Evolutionary conservation across 106 monocot genomes (phyloP).

Genomic region (Alisma plantagoaquatica): DNA sequence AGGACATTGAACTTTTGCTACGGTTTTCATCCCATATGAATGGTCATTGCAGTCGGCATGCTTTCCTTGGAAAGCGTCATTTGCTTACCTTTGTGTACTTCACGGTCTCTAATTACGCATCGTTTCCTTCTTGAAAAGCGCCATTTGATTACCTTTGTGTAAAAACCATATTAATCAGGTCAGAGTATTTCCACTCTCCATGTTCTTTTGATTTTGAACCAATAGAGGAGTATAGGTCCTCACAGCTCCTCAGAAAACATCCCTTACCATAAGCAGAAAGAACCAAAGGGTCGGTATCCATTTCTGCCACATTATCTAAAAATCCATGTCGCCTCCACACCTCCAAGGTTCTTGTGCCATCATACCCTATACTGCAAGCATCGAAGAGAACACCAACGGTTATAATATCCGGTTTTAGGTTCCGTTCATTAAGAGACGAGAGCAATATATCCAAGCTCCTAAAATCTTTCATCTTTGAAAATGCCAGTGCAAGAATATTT

Average conservation of each 20-base stretch:
- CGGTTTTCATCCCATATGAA: too few relatives aligned
- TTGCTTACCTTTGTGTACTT: too few relatives aligned
- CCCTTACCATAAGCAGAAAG: conserved; percentile 60
- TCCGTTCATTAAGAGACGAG: conserved; percentile 12
- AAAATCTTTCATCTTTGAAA: conserved; percentile 61
- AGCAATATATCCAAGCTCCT: conserved; percentile 33
- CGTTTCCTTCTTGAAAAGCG: too few relatives aligned
- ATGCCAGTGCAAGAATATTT: conserved; percentile 61
- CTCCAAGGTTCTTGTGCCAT: conserved; percentile 38
- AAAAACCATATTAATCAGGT: conserved; percentile 43
- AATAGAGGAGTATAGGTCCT: conserved; percentile 30
- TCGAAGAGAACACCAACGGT: conserved; percentile 61
- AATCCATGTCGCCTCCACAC: conserved; percentile 37
- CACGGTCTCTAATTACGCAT: too few relatives aligned
- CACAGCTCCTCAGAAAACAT: conserved; percentile 40
- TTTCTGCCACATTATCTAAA: conserved; percentile 38
- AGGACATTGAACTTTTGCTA: too few relatives aligned
- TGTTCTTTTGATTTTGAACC: conserved; percentile 22
- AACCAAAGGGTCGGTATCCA: conserved; percentile 52
- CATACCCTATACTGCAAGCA: conserved; percentile 41
- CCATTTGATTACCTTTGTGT: too few relatives aligned
- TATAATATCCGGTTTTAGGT: conserved; percentile 50
- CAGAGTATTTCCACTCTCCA: conserved; percentile 47
- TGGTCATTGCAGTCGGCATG: too few relatives aligned
- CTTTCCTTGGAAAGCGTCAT: too few relatives aligned